Base-by-base conservation (phyloP, 2,329 filamentous ascomycete genomes). In the Trichoderma aggressivum region DNA sequence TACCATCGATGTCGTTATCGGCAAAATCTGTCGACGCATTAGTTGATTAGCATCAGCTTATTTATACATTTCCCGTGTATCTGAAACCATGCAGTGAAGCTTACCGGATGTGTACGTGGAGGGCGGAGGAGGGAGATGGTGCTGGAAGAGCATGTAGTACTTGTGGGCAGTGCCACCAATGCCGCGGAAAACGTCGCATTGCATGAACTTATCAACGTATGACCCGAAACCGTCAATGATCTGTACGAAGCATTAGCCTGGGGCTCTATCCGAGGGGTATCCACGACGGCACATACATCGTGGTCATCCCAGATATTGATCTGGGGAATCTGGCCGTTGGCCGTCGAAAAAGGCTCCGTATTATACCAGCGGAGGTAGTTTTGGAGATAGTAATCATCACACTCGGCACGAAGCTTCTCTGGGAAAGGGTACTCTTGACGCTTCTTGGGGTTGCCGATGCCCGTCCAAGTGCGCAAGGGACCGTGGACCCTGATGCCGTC, bases 261-360 rank as follows among this genome's bases (percentile, higher is more conserved):
- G 7, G 60, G 36, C 59, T 50, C n/a, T n/a, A 70, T 1, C 3
- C 24, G n/a, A n/a, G 4, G n/a, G 7, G 16, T 10, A 12, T 26
- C 18, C 6, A 10, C 7, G 18, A 26, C 12, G 10, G 21, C 85
- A 87, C 82, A 87, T 84, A 88, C 79, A 78, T 96, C 93, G 79
- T 98, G 96, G 76, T 99, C 96, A 80, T 99, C 96, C 94, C 95
- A 99, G 58, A 99, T 93, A 78, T 98, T 99, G 74, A 99, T 84
- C 88, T 97, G 97, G 1, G 96, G 91, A 73, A 99, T 98, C 79
- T 98, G 94, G 2, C 92, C 92, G 75, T 94, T 97, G 39, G 93
- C 93, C 76, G 91, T 86, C 2, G 93, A 91, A 80, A 98, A 99
- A 1, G 97, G 88, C 36, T 94, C 93, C 71, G 88, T 92, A 58